Conservation (phyloP, 2,329 filamentous ascomycete species). For the Pseudogymnoascus sp. region DNA sequence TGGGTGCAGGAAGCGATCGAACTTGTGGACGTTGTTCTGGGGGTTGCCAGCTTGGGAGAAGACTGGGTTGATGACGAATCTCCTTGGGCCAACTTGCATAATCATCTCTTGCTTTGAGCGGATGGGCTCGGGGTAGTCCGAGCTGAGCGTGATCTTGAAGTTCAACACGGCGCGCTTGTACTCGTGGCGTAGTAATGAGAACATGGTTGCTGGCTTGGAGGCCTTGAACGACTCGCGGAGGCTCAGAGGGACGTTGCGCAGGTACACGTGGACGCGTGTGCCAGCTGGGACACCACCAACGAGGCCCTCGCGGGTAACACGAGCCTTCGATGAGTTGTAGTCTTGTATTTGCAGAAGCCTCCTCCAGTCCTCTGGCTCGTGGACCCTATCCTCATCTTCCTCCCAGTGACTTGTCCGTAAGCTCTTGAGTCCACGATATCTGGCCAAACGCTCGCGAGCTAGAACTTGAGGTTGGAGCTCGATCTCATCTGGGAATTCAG, state of each 20-base stretch:
- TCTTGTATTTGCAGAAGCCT: constrained; percentile 81
- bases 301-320: constrained; percentile 72
- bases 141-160: constrained; percentile 79
- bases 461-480: constrained; percentile 84
- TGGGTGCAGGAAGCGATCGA: constrained; percentile 83
- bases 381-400: constrained; percentile 74
- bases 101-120: constrained; percentile 91
- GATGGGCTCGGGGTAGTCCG: constrained; percentile 67
- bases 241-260: constrained; percentile 52
- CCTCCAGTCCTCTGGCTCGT: constrained; percentile 86
- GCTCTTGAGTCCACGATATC: constrained; percentile 89
- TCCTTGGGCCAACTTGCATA: constrained; percentile 81
- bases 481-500: constrained; percentile 95
- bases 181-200: constrained; percentile 87
- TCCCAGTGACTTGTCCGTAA: constrained; percentile 84
- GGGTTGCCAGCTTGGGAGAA: constrained; percentile 88
- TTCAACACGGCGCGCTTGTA: constrained; percentile 90
- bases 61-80: constrained; percentile 81
- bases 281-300: constrained; percentile 83
- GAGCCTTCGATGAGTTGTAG: constrained; percentile 76
- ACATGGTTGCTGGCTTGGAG: constrained; percentile 61
- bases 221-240: constrained; percentile 49
- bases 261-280: constrained; percentile 72
- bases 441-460: constrained; percentile 75
- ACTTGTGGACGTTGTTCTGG: constrained; percentile 96